Evolutionary conservation across 1,284 basidiomycete species (phyloP).

Genomic region (Moesziomyces sp.): DNA sequence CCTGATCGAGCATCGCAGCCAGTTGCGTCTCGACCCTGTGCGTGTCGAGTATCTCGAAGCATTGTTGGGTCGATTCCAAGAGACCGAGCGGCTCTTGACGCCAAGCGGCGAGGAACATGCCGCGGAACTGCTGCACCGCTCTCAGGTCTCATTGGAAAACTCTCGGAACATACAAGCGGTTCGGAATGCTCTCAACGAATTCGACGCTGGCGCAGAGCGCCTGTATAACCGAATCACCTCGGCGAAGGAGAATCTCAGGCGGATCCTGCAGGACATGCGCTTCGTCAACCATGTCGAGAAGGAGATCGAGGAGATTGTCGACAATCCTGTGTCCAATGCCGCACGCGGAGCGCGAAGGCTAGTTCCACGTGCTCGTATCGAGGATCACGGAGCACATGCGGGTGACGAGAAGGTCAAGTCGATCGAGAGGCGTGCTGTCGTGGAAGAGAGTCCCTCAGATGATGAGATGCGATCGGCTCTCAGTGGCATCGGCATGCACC

Average conservation of each 20-base stretch:
- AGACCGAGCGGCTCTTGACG: slow-evolving; percentile 1
- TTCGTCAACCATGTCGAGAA: slow-evolving; percentile 4
- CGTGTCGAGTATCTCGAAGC: background rate
- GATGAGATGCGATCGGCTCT: background rate
- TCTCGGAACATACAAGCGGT: no score
- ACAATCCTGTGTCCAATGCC: background rate
- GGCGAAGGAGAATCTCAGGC: background rate
- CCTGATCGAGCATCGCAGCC: slow-evolving; percentile 3
- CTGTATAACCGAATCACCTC: background rate
- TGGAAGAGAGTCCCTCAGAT: background rate
- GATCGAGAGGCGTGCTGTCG: background rate
- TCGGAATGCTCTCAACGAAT: no score
- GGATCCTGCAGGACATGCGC: background rate
- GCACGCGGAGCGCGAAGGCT: background rate
- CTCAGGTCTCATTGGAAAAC: no score
- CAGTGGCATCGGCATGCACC: slow-evolving; percentile 8
- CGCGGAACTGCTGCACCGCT: background rate
- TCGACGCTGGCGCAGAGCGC: background rate
- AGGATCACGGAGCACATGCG: background rate
- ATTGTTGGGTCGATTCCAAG: background rate
- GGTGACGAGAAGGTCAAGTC: background rate
- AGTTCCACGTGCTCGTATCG: background rate
- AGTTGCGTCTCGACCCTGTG: background rate
- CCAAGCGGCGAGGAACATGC: slow-evolving; percentile 7
- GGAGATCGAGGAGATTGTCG: slow-evolving; percentile 4